Conservation (phyloP, 1,284 basidiomycete species). For the Exsudoporus floridanus region DNA sequence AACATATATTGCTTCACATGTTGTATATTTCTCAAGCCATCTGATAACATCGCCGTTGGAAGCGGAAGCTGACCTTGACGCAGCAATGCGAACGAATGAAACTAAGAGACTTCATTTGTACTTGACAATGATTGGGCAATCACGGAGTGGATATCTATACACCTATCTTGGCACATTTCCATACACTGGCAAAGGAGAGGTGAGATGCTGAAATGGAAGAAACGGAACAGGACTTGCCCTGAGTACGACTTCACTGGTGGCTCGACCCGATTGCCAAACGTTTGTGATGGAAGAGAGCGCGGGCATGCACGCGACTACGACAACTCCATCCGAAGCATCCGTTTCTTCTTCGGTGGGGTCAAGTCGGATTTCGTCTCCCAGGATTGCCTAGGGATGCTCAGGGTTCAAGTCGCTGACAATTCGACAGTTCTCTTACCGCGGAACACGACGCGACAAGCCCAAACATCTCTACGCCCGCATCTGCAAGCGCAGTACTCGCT, state of each 20-base stretch:
- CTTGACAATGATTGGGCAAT: constrained; percentile 64
- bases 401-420: neutral
- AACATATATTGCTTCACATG: neutral
- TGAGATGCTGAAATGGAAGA: neutral
- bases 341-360: constrained; percentile 81
- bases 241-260: constrained; percentile 50
- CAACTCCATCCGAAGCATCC: constrained; percentile 50
- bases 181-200: constrained; percentile 51
- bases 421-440: constrained; percentile 48
- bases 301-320: constrained; percentile 84
- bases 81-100: neutral
- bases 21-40: neutral
- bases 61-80: neutral
- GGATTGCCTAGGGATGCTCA: constrained; percentile 45
- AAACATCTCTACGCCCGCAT: constrained; percentile 86
- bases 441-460: constrained; percentile 81
- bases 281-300: constrained; percentile 86
- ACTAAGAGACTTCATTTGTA: constrained; percentile 15
- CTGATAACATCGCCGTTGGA: neutral
- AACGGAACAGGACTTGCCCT: constrained; percentile 44
- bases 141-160: constrained; percentile 71
- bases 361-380: constrained; percentile 59
- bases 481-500: constrained; percentile 85
- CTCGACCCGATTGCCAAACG: constrained; percentile 75
- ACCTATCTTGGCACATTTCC: constrained; percentile 64